These are phyloP conservation scores for Daldinia loculata DNA, from an alignment of 495 filamentous ascomycete genomes.

Conservation along the genomic window DNA sequence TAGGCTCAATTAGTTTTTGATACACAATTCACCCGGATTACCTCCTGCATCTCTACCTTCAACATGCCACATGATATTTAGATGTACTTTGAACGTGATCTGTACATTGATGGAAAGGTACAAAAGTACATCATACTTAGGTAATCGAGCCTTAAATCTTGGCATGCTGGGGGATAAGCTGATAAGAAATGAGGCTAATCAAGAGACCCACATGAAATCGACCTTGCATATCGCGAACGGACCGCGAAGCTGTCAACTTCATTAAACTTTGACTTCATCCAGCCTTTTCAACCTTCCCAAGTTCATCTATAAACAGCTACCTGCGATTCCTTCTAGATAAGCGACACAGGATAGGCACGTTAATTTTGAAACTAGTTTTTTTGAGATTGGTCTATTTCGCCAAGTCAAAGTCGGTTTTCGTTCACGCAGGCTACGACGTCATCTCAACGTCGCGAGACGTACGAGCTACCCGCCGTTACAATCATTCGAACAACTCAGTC, in stretches of 20 bases:
- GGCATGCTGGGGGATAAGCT: slow-evolving; percentile 4
- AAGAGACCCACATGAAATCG: neutral
- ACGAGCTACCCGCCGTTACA: neutral
- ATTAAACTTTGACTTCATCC: slow-evolving; percentile 4
- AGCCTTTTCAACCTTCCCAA: neutral
- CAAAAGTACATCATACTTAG: too few relatives aligned
- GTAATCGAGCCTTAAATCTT: neutral
- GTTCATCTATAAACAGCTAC: neutral
- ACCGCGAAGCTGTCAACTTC: slow-evolving; percentile 3
- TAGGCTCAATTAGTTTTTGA: too few relatives aligned
- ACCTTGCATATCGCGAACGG: slow-evolving; percentile 2
- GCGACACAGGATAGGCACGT: neutral
- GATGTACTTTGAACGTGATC: too few relatives aligned
- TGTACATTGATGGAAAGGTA: too few relatives aligned
- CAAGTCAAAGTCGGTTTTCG: neutral
- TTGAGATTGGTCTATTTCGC: neutral
- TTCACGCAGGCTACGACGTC: neutral
- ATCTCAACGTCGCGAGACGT: neutral
- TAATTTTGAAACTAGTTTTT: neutral
- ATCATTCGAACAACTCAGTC: neutral
- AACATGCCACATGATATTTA: too few relatives aligned
- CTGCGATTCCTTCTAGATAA: neutral
- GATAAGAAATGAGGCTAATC: slow-evolving; percentile 7
- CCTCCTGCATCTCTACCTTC: too few relatives aligned
- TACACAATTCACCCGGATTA: too few relatives aligned